Percentiles rank a stretch among this genome's conserved stretches.
phyloP scores from a whole-genome alignment of 148 eudicot species.

The Chenopodium quinoa region DNA sequence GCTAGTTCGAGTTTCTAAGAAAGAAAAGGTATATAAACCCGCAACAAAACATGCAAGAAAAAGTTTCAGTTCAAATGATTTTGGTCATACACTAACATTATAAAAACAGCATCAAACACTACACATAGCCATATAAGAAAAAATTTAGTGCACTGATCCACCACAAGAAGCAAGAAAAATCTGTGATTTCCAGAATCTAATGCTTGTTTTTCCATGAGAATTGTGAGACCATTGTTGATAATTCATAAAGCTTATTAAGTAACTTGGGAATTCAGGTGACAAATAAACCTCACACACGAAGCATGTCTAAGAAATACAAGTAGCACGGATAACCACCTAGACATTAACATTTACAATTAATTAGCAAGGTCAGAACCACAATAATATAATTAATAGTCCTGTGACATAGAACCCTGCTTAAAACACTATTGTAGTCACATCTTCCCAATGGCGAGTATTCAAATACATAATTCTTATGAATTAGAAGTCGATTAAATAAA shows the following conservation, averaged over 20 bases:
- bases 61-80: not conserved
- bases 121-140: not conserved
- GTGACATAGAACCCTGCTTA: not conserved
- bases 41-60: not conserved
- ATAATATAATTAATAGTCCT: not conserved
- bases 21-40: not conserved
- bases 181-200: not conserved
- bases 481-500: not conserved
- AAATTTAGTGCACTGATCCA: not conserved
- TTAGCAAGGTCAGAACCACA: not conserved
- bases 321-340: not conserved
- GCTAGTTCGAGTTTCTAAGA: not conserved
- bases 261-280: not conserved
- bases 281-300: not conserved
- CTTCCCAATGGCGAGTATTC: not conserved
- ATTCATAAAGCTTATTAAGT: not conserved
- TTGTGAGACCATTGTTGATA: not conserved
- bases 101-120: not conserved
- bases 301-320: not conserved
- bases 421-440: not conserved
- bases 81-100: not conserved
- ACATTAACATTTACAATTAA: not conserved
- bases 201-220: not conserved
- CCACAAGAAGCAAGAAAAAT: not conserved
- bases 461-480: not conserved